Percentiles rank a stretch among this genome's conserved stretches.
Evolutionary conservation across 2,329 filamentous ascomycete genomes (phyloP).

Genomic region (Sphaerostilbella broomeana): DNA sequence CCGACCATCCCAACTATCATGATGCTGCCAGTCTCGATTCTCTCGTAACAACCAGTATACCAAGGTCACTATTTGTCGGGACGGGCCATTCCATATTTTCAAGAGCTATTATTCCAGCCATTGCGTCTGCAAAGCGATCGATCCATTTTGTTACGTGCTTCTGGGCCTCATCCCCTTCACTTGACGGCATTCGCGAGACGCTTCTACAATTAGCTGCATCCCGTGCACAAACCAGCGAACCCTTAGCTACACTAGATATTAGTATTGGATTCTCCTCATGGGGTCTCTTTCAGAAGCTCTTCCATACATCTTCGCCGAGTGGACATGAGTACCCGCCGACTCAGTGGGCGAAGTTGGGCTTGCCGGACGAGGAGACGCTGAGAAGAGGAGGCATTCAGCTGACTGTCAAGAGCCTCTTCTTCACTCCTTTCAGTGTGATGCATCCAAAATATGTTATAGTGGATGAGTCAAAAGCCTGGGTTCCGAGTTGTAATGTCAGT

Average conservation of each 20-base stretch:
- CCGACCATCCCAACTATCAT: constrained; percentile 45
- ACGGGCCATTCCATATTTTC: constrained; percentile 53
- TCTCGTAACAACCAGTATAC: constrained; percentile 43
- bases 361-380: constrained; percentile 49
- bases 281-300: constrained; percentile 65
- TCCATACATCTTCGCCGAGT: constrained; percentile 57
- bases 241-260: constrained; percentile 44
- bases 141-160: constrained; percentile 77
- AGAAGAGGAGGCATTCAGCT: constrained; percentile 58
- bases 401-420: constrained; percentile 69
- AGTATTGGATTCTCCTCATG: constrained; percentile 71
- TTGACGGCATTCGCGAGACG: constrained; percentile 49
- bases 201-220: constrained; percentile 52
- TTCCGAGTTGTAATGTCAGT: constrained; percentile 78
- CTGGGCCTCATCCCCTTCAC: constrained; percentile 62
- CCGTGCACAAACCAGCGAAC: constrained; percentile 21
- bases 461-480: constrained; percentile 57
- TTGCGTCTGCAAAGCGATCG: constrained; percentile 55
- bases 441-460: constrained; percentile 77
- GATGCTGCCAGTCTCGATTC: constrained; percentile 35
- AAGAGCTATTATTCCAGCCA: constrained; percentile 51
- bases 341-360: constrained; percentile 57
- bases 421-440: constrained; percentile 77
- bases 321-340: constrained; percentile 56
- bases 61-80: constrained; percentile 46